A percentile compares a stretch with the other conserved stretches of the same genome.
Evolutionary conservation across 352 stramenopile species (phyloP).

Genomic region (Phytophthora chlamydospora): DNA sequence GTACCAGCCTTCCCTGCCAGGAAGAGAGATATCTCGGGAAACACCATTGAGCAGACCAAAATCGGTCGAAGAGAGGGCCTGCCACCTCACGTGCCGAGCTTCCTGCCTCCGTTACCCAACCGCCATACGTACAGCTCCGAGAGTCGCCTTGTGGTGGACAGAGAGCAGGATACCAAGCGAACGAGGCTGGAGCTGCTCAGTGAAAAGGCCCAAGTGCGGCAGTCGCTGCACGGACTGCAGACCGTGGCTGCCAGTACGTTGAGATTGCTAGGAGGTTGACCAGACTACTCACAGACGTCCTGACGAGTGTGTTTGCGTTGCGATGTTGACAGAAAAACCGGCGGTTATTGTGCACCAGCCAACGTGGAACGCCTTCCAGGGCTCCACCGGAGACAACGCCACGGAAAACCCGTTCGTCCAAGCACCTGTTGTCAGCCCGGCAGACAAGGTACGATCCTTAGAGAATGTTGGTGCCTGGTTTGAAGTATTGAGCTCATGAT

Average conservation of each 20-base stretch:
- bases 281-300: neutral
- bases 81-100: constrained; percentile 55
- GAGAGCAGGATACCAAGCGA: constrained; percentile 60
- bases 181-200: constrained; percentile 55
- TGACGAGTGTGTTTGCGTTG: constrained; percentile 16
- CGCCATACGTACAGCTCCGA: constrained; percentile 68
- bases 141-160: constrained; percentile 56
- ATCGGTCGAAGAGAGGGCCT: constrained; percentile 60
- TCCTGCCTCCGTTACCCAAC: constrained; percentile 58
- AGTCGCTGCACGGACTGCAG: constrained; percentile 62
- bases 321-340: constrained; percentile 42
- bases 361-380: constrained; percentile 62
- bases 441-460: constrained; percentile 27
- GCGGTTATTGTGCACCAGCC: constrained; percentile 46
- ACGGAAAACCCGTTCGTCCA: constrained; percentile 61
- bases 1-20: constrained; percentile 54
- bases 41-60: constrained; percentile 60
- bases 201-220: constrained; percentile 67
- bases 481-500: neutral
- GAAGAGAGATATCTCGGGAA: constrained; percentile 54
- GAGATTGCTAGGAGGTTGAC: neutral
- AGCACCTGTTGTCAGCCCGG: constrained; percentile 42
- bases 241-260: constrained; percentile 46
- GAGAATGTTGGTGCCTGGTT: constrained; percentile 3
- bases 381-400: constrained; percentile 43